phyloP scores from a whole-genome alignment of 2,329 filamentous ascomycete genomes.

The Beauveria brongniartii region DNA sequence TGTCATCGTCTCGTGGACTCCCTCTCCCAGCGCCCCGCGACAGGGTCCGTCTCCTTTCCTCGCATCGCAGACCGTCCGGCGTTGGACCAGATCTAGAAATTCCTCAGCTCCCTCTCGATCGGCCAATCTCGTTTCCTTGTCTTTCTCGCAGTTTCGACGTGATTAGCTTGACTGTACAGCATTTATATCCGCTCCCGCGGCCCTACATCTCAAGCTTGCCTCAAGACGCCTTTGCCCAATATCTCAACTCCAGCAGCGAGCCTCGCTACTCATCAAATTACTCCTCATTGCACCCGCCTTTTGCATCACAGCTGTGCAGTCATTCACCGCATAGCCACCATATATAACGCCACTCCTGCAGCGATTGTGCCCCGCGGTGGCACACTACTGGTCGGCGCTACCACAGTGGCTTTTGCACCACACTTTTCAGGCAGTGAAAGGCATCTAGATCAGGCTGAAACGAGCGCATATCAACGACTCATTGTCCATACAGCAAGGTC shows the following conservation, averaged over 20 bases:
- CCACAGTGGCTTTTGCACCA: neutral
- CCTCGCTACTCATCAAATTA: neutral
- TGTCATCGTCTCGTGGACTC: neutral
- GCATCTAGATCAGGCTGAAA: slow-evolving; percentile 6
- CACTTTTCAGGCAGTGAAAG: neutral
- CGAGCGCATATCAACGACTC: neutral
- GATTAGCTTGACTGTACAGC: neutral
- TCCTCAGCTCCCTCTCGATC: neutral
- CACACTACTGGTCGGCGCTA: slow-evolving; percentile 1
- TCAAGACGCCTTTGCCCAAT: neutral
- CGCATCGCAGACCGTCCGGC: neutral
- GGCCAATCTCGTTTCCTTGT: neutral
- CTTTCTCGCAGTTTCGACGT: neutral
- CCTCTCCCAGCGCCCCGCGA: neutral
- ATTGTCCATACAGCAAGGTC: neutral
- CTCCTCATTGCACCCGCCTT: neutral
- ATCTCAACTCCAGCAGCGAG: neutral
- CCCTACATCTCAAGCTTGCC: neutral
- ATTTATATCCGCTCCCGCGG: neutral
- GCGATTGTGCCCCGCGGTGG: neutral
- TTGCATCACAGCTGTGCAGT: neutral
- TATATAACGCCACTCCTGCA: slow-evolving; percentile 2
- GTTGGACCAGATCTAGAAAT: neutral
- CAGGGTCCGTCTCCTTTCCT: neutral
- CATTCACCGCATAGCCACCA: slow-evolving; percentile 9